Evolutionary conservation across 768 basidiomycete genomes (phyloP).

Genomic region (Phaffia tasmanica): DNA sequence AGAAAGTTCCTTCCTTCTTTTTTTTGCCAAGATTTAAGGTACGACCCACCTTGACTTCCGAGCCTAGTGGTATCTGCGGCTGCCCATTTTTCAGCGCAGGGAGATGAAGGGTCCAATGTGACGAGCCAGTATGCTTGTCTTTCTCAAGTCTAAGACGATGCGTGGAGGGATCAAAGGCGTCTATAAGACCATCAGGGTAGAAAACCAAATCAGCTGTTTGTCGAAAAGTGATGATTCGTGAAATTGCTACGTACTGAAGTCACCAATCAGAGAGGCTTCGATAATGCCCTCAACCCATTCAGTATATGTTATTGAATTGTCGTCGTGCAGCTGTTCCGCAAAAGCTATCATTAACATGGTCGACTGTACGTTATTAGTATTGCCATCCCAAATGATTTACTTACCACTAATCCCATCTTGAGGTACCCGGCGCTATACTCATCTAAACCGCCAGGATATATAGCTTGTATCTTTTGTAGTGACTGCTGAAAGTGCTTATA

Average conservation of each 20-base stretch:
- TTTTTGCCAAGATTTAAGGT: background rate
- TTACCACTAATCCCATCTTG: conserved; percentile 14
- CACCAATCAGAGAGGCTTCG: conserved; percentile 15
- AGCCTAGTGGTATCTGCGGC: conserved; percentile 12
- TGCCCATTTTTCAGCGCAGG: conserved; percentile 8
- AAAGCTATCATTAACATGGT: background rate
- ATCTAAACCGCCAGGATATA: conserved; percentile 8
- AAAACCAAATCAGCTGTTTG: background rate
- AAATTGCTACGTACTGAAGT: conserved; percentile 14
- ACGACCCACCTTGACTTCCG: conserved; percentile 19
- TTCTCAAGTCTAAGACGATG: conserved; percentile 2
- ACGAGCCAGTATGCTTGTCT: too few relatives aligned
- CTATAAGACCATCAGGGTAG: background rate
- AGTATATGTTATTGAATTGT: conserved; percentile 23
- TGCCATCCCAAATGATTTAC: background rate
- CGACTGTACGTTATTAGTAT: background rate
- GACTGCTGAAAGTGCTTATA: conserved; percentile 14
- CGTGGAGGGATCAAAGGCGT: background rate
- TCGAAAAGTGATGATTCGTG: background rate
- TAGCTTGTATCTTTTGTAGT: background rate
- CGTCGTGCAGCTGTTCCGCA: conserved; percentile 7
- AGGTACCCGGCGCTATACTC: conserved; percentile 8
- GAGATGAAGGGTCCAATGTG: conserved; percentile 7
- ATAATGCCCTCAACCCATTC: conserved; percentile 20
- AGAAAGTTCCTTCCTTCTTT: background rate